These are phyloP conservation scores for Rhinocladiella mackenziei DNA, from an alignment of 2,329 filamentous ascomycete genomes.

Conservation along the genomic window DNA sequence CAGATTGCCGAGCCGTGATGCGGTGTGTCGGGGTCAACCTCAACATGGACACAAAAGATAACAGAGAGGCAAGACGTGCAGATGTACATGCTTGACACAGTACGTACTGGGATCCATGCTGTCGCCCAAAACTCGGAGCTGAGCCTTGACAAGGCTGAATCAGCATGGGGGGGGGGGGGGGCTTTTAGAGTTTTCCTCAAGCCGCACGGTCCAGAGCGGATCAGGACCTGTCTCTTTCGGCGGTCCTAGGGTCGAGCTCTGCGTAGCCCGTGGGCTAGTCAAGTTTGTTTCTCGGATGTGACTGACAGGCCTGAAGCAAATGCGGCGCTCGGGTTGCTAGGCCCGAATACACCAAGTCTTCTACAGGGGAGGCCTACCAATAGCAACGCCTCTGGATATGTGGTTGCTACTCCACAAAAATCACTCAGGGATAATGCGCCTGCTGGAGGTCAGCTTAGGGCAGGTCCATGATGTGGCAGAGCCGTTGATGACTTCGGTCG, in stretches of 20 bases:
- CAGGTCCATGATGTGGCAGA: not conserved
- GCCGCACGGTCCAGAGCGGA: slow-evolving; percentile 6
- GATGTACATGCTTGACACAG: slow-evolving; percentile 10
- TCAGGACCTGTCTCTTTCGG: slow-evolving; percentile 6
- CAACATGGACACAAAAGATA: slow-evolving; percentile 1
- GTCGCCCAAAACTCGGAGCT: slow-evolving; percentile 1
- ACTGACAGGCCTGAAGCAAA: slow-evolving; percentile 4
- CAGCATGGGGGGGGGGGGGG: slow-evolving; percentile 14
- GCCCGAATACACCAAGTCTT: slow-evolving; percentile 1
- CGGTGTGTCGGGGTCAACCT: slow-evolving; percentile 1
- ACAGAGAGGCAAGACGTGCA: slow-evolving; percentile 3
- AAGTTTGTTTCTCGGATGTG: slow-evolving; percentile 5
- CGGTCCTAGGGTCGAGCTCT: slow-evolving; percentile 5
- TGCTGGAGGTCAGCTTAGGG: slow-evolving; percentile 10
- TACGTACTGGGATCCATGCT: slow-evolving; percentile 26
- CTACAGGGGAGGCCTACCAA: slow-evolving; percentile 14
- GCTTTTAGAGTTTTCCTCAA: slow-evolving; percentile 19
- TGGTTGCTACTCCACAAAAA: slow-evolving; percentile 3
- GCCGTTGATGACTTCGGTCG: not conserved
- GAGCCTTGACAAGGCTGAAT: slow-evolving; percentile 22
- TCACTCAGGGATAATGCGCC: not conserved
- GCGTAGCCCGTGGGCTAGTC: slow-evolving; percentile 11
- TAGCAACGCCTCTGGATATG: slow-evolving; percentile 7
- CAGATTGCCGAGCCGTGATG: slow-evolving; percentile 22
- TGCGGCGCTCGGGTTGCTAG: slow-evolving; percentile 5